Evolutionary conservation across 2,329 filamentous ascomycete genomes (phyloP).

Genomic region (Diaporthe velutina): DNA sequence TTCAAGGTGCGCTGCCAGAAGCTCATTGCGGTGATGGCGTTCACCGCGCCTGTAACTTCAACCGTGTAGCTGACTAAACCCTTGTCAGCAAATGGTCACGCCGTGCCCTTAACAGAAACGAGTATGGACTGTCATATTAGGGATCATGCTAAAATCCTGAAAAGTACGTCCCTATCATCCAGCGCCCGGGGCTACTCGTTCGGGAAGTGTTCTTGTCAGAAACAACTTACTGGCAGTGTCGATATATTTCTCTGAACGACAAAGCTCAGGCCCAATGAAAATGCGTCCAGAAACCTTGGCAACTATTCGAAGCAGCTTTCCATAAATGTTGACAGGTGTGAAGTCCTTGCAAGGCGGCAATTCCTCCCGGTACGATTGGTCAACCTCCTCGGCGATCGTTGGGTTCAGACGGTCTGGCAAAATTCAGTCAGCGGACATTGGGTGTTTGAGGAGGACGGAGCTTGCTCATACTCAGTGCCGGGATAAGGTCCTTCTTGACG

Average conservation of each 20-base stretch:
- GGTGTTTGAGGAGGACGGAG: background rate
- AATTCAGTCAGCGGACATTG: background rate
- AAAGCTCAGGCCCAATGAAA: slow-evolving; percentile 62
- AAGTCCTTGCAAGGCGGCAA: slow-evolving; percentile 55
- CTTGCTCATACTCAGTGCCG: slow-evolving; percentile 31
- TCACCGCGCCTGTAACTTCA: slow-evolving; percentile 54
- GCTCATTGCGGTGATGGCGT: slow-evolving; percentile 45
- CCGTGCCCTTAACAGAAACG: background rate
- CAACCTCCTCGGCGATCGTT: slow-evolving; percentile 54
- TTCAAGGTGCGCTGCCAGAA: slow-evolving; percentile 52
- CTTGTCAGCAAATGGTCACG: background rate
- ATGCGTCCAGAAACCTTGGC: slow-evolving; percentile 60
- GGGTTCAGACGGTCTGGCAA: slow-evolving; percentile 52
- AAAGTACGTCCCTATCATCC: background rate
- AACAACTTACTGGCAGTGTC: slow-evolving; percentile 51
- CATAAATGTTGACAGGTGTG: slow-evolving; percentile 56
- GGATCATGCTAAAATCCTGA: background rate
- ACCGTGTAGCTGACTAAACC: slow-evolving; percentile 57
- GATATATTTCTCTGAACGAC: slow-evolving; percentile 58
- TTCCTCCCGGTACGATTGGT: slow-evolving; percentile 48
- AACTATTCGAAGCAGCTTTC: slow-evolving; percentile 58
- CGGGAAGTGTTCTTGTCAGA: background rate
- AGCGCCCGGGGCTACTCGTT: background rate
- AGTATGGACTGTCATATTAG: background rate
- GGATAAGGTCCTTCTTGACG: slow-evolving; percentile 35